Base-by-base conservation (phyloP, 1,139 yeast genomes). In the Geotrichum fermentans region DNA sequence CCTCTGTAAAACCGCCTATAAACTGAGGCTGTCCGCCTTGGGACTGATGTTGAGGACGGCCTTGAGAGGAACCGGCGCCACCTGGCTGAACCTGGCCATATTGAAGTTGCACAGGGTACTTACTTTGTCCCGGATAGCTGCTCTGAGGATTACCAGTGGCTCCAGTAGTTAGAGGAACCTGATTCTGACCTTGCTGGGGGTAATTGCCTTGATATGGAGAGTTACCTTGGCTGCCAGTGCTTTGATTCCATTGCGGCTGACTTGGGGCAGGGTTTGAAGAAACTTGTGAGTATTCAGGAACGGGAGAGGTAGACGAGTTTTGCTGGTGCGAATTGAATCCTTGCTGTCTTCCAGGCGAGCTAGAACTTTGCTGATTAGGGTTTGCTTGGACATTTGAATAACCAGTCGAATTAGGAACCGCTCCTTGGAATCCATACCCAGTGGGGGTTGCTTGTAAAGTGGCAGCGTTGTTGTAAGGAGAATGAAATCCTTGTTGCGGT, bases 91-190 rank as follows among this genome's bases (percentile, higher is more conserved):
- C 28, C 6, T 36, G 24, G 39, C 28, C 14, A 16, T 20, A 20
- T 10, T 24, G 28, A n/a, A n/a, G n/a, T n/a, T n/a, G n/a, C n/a
- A n/a, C n/a, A n/a, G n/a, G n/a, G n/a, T n/a, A n/a, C n/a, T n/a
- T n/a, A n/a, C n/a, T n/a, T 34, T 34, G 38, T 2, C 38, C 38
- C 11, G 38, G 38, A n/a, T 34, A 34, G 22, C 18, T 17, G 38
- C 38, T 17, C 22, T 34, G 38, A 34, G n/a, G n/a, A n/a, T n/a
- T n/a, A n/a, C n/a, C n/a, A n/a, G n/a, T n/a, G n/a, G 28, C 8
- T 24, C 36, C 36, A 10, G 20, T 33, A 14, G 14, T 18, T 21
- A 14, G 36, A 3, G 17, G 36, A 4, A 14, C 21, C 20, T 33
- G 36, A 4, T 33, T 18, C 16, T 16, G 36, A 4, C 17, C 21